These are phyloP conservation scores for Ophiostoma piceae DNA, from an alignment of 2,329 filamentous ascomycete genomes.

Conservation along the genomic window DNA sequence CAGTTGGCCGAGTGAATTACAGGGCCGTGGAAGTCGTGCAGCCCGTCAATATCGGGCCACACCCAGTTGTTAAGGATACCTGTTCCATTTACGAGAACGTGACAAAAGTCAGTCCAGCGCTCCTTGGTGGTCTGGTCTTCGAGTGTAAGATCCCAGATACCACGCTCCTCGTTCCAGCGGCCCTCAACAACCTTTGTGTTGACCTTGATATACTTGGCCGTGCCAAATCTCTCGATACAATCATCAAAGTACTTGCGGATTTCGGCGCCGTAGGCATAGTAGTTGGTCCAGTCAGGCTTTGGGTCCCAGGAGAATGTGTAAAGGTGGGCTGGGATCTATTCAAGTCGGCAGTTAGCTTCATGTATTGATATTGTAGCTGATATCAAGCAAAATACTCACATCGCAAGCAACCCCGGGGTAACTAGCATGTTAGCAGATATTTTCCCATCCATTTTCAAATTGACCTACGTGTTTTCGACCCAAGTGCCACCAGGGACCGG, in stretches of 20 bases:
- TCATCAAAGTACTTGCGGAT: constrained; percentile 33
- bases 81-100: constrained; percentile 28
- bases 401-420: constrained; percentile 3
- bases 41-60: constrained; percentile 34
- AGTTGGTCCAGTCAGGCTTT: constrained; percentile 34
- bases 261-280: constrained; percentile 31
- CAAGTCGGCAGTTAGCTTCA: constrained; percentile 22
- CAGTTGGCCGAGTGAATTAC: constrained; percentile 33
- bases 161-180: constrained; percentile 40
- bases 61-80: constrained; percentile 30
- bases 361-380: not conserved
- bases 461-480: constrained; percentile 43
- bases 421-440: not conserved
- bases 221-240: constrained; percentile 32
- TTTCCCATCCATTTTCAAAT: too few species aligned
- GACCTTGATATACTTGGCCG: constrained; percentile 42
- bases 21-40: constrained; percentile 32
- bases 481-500: constrained; percentile 45
- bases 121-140: constrained; percentile 30
- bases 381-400: not conserved
- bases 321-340: constrained; percentile 35
- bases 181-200: constrained; percentile 40
- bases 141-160: constrained; percentile 37
- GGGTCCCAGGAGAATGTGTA: constrained; percentile 33
- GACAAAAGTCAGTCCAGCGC: constrained; percentile 26